Evolutionary conservation across 192 early-diverging fungal species (phyloP), one percentile per base, ranked within the genome.

Genomic region (Entomortierella parvispora): DNA sequence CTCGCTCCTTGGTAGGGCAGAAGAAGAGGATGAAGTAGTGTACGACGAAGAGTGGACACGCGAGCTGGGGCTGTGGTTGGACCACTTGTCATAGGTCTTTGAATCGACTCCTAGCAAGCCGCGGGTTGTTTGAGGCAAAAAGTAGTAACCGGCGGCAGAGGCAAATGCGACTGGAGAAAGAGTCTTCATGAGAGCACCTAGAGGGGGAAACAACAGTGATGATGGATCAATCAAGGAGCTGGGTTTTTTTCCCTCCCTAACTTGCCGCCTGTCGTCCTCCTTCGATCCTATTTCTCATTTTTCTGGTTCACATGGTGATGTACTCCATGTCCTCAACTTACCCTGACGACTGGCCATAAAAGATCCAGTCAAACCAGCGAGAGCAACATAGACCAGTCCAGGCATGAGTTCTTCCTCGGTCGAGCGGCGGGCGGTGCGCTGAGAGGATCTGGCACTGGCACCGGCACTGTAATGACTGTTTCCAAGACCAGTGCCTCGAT

Each of bases 341-440:
- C 65, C 14, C 44, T 67, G 53, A 0, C 54, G 52, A 12, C 37
- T 40, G 23, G 54, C 65, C 20, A 58, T 40, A 28, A 57, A 15
- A 17, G 53, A 56, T 48, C 65, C 65, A 10, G 65, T 58, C 31
- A 67, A 18, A 28, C 65, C 54, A 23, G 65, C 65, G 20, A 67
- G 42, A n/a, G 51, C 52, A 4, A 56, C 63, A 55, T 65, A 56
- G 20, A 29, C 43, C 23, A 55, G 29, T 2, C 52, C 52, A 1
- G 63, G 52, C n/a, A 65, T 48, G 46, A 62, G 60, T 1, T 62
- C 47, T 31, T 62, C 60, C 47, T 62, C 60, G 60, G 60, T n/a
- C 0, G 60, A 62, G 17, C 58, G 37, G 25, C 15, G 40, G 58
- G 22, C 49, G 60, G 47, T 18, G 28, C 34, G 40, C n/a, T n/a